Percentiles rank a stretch among this genome's conserved stretches.
Conservation (phyloP, 2,329 filamentous ascomycete species). For the Trichoderma endophyticum region DNA sequence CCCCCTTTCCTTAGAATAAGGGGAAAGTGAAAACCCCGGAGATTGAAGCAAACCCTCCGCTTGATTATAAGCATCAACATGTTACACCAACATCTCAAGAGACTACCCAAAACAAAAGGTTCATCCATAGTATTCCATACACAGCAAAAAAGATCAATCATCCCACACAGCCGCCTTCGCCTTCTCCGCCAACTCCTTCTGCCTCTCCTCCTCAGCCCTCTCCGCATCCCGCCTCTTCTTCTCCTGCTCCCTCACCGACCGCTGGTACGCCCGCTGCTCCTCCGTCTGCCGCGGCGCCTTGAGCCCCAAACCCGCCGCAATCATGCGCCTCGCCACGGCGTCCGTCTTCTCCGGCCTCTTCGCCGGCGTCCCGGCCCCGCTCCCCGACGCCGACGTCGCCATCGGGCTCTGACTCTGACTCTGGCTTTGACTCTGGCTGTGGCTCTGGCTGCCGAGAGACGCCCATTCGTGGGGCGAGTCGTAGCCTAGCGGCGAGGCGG, state of each 20-base stretch:
- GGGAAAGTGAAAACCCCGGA: not conserved
- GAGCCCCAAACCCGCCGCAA: conserved; percentile 82
- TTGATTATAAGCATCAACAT: not conserved
- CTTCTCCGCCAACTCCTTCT: conserved; percentile 64
- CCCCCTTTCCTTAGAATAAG: not conserved
- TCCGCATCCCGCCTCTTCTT: conserved; percentile 71
- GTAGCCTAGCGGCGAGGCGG: not conserved
- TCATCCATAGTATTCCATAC: not conserved
- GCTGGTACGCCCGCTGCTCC: conserved; percentile 84
- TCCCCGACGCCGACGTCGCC: not conserved
- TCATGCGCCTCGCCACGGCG: conserved; percentile 83
- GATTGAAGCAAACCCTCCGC: not conserved
- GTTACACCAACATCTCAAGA: not conserved
- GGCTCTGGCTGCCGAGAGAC: not conserved
- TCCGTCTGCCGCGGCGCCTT: conserved; percentile 78
- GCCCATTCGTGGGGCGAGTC: conserved; percentile 24
- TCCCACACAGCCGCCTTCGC: conserved; percentile 89
- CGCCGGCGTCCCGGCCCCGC: conserved; percentile 23
- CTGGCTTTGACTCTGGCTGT: not conserved
- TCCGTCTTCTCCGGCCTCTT: conserved; percentile 85
- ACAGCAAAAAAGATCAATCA: conserved; percentile 44
- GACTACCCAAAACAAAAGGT: not conserved
- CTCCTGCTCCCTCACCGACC: conserved; percentile 78
- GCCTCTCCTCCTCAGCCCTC: conserved; percentile 59
- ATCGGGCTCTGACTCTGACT: not conserved